These are phyloP conservation scores for Cyberlindnera subsufficiens DNA, from an alignment of 805 yeast genomes.

Conservation along the genomic window DNA sequence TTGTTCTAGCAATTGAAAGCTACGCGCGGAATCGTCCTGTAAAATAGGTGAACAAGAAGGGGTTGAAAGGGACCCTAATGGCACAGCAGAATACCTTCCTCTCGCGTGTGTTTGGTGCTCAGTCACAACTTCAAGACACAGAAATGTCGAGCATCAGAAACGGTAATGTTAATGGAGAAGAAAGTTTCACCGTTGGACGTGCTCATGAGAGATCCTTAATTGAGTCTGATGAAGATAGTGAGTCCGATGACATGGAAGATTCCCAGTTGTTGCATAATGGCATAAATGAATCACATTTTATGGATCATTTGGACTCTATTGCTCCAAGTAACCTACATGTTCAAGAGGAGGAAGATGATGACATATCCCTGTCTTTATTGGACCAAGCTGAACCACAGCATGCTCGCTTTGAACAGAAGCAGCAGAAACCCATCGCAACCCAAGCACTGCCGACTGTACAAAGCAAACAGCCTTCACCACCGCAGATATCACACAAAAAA, in stretches of 20 bases:
- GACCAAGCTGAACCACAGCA: conserved; percentile 7
- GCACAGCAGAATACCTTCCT: conserved; percentile 39
- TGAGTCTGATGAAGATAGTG: conserved; percentile 20
- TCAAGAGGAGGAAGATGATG: conserved; percentile 10
- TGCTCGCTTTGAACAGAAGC: background rate
- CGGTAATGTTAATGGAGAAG: conserved; percentile 11
- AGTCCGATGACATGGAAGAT: conserved; percentile 1
- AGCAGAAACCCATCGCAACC: background rate
- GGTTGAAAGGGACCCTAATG: conserved; percentile 1
- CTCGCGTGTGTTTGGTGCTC: conserved; percentile 55
- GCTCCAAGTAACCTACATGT: conserved; percentile 1
- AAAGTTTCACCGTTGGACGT: background rate
- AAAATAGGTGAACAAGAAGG: no score
- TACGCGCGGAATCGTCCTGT: no score
- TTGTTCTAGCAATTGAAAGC: no score
- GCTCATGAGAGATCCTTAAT: conserved; percentile 16
- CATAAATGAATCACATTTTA: conserved; percentile 7
- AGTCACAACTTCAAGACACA: conserved; percentile 23
- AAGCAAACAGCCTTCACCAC: background rate
- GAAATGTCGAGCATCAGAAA: conserved; percentile 17
- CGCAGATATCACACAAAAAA: conserved; percentile 1
- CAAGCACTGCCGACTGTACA: background rate
- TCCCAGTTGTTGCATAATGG: conserved; percentile 8
- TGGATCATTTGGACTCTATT: conserved; percentile 3
- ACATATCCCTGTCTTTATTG: conserved; percentile 21